A percentile compares a stretch with the other conserved stretches of the same genome.
These are phyloP conservation scores for Diphasiastrum complanatum DNA, from an alignment of 83 land plant genomes.

Conservation along the genomic window DNA sequence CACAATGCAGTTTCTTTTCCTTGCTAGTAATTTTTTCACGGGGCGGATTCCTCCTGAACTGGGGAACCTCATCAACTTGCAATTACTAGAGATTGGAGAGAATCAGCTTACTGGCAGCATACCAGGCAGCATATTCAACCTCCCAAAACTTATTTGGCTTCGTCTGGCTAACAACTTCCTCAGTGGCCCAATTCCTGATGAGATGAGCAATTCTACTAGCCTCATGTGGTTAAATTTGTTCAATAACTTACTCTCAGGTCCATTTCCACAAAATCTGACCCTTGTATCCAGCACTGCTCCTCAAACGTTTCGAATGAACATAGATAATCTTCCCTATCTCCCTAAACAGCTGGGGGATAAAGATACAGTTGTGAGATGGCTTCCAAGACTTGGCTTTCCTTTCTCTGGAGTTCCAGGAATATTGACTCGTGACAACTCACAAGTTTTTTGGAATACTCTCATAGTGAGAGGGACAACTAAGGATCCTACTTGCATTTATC, in stretches of 20 bases:
- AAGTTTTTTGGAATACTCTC: constrained; percentile 19
- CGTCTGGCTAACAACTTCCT: constrained; percentile 28
- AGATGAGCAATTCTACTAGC: constrained; percentile 37
- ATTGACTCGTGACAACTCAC: too few species aligned
- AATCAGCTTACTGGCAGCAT: constrained; percentile 37
- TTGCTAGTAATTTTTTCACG: constrained; percentile 28
- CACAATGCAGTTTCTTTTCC: constrained; percentile 22
- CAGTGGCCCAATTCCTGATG: constrained; percentile 41
- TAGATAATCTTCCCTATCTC: constrained; percentile 33
- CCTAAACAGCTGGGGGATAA: constrained; percentile 36
- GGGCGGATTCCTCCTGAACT: constrained; percentile 34
- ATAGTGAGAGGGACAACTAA: constrained; percentile 26
- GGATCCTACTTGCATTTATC: constrained; percentile 29
- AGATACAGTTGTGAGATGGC: too few species aligned
- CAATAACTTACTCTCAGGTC: too few species aligned
- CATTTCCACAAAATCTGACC: too few species aligned
- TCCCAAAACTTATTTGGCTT: constrained; percentile 32
- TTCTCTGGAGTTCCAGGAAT: too few species aligned
- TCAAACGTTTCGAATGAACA: constrained; percentile 32
- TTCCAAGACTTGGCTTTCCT: too few species aligned
- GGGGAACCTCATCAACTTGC: constrained; percentile 23
- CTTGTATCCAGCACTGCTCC: constrained; percentile 16
- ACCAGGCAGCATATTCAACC: constrained; percentile 32
- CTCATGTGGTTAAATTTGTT: constrained; percentile 33
- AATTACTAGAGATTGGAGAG: constrained; percentile 30